A percentile compares a stretch with the other conserved stretches of the same genome.
Evolutionary conservation across 148 eudicot species (phyloP).

Genomic region (Salicornia ramosissima): DNA sequence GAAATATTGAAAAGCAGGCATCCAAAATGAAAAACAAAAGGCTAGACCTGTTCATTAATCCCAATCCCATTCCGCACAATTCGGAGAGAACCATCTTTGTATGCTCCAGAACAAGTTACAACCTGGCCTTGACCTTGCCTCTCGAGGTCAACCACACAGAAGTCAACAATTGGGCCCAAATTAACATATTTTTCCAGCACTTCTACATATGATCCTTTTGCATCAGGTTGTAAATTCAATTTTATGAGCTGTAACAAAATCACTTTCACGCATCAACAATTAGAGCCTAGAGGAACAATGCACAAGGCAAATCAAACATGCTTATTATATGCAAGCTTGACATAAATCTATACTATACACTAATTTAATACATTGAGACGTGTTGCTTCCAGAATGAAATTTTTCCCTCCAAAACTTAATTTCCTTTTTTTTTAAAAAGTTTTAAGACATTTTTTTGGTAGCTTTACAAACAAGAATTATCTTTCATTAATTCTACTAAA

Average conservation of each 20-base stretch:
- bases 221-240: conserved; percentile 84
- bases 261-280: conserved; percentile 17
- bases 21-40: neutral
- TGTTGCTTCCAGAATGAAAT: too few species aligned
- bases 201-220: conserved; percentile 95
- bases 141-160: conserved; percentile 95
- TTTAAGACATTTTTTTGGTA: too few species aligned
- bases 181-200: conserved; percentile 88
- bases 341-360: neutral
- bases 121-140: conserved; percentile 99
- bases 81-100: conserved; percentile 96
- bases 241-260: conserved; percentile 65
- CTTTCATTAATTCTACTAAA: too few species aligned
- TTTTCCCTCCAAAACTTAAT: too few species aligned
- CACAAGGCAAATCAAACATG: conserved; percentile 1
- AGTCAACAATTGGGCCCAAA: conserved; percentile 94
- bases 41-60: conserved; percentile 84
- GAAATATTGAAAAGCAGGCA: neutral
- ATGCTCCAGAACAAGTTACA: conserved; percentile 99
- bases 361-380: too few species aligned
- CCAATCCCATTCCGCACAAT: conserved; percentile 96
- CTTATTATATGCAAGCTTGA: neutral
- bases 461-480: too few species aligned
- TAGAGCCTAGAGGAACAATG: neutral
- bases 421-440: too few species aligned